phyloP scores from a whole-genome alignment of 805 yeast genomes.

The Dipodascopsis uninucleata region DNA sequence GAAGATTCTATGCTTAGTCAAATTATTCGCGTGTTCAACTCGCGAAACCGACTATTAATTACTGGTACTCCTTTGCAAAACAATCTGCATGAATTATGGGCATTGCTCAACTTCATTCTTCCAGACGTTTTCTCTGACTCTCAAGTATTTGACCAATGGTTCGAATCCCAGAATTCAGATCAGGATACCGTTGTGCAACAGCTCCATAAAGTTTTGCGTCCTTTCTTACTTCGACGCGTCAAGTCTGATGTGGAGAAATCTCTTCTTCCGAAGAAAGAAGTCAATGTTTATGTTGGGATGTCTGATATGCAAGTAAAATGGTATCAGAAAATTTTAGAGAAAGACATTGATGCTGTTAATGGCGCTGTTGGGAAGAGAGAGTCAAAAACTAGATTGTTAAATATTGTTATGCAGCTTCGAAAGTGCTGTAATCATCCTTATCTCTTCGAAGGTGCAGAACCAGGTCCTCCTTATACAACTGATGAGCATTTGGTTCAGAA shows the following conservation, averaged over 20 bases:
- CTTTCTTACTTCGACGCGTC: slow-evolving; percentile 83
- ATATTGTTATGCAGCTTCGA: slow-evolving; percentile 93
- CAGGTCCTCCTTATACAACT: slow-evolving; percentile 95
- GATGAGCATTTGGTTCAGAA: slow-evolving; percentile 91
- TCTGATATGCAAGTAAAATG: slow-evolving; percentile 90
- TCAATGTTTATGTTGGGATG: slow-evolving; percentile 89
- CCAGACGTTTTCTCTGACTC: slow-evolving; percentile 96
- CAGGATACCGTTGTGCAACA: slow-evolving; percentile 86
- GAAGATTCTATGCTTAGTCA: slow-evolving; percentile 90
- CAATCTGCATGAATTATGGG: slow-evolving; percentile 95
- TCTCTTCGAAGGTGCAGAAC: slow-evolving; percentile 97
- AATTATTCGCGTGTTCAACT: slow-evolving; percentile 82
- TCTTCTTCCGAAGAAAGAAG: slow-evolving; percentile 82
- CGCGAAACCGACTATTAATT: slow-evolving; percentile 76
- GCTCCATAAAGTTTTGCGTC: slow-evolving; percentile 80
- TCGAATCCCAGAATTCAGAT: slow-evolving; percentile 52
- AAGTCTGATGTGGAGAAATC: slow-evolving; percentile 92
- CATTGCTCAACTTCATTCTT: slow-evolving; percentile 77
- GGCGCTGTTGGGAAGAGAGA: slow-evolving; percentile 94
- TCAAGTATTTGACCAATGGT: slow-evolving; percentile 88
- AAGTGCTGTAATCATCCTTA: slow-evolving; percentile 98
- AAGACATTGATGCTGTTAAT: slow-evolving; percentile 93
- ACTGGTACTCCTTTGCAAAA: slow-evolving; percentile 97
- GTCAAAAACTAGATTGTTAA: slow-evolving; percentile 82
- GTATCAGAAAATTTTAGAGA: slow-evolving; percentile 84